Evolutionary conservation across 2,329 filamentous ascomycete species (phyloP), one percentile per base, ranked within the genome.

Genomic region (Graphilbum sp.): DNA sequence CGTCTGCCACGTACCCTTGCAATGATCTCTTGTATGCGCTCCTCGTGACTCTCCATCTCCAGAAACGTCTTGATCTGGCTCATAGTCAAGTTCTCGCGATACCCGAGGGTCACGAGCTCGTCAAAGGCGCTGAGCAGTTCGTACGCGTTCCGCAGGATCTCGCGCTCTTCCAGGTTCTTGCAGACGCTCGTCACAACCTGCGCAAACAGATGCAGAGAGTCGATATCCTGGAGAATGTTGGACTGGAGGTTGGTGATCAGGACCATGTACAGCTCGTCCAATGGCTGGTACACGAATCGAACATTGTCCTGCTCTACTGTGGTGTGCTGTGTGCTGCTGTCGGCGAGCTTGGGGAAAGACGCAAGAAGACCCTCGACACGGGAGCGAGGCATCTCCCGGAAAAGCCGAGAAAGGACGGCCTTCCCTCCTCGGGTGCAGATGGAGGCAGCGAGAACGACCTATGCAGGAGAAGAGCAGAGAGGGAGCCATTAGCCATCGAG

Each of bases 191-290:
- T 85, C 39, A 95, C 90, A 15, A 98, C 88, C 64, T 98, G 90
- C 42, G 88, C 88, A 57, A 98, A 98, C 17, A 98, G 72, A 59
- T 98, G 92, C 43, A 98, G 73, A 42, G 90, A 94, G 63, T 96
- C 90, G 59, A 98, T 98, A 61, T 98, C 90, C 64, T 98, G 90
- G 37, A 98, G 72, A 50, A 98, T 98, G 63, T 98, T 98, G 60
- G 88, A 96, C 67, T 96, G 90, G 52, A 86, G 82, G 69, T 98
- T 98, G 59, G 92, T 98, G 62, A 98, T 96, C 54, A 98, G 76
- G 48, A 98, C 88, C 75, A 98, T 96, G 72, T 98, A 98, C 47
- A 98, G 78, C 67, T 98, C 92, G 63, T 98, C 92, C 47, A 98
- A 72, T 43, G 90, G 92, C 60, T 98, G 90, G 68, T 98, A 98